phyloP scores from a whole-genome alignment of 164 flowering plant genomes.

The Stephania japonica region DNA sequence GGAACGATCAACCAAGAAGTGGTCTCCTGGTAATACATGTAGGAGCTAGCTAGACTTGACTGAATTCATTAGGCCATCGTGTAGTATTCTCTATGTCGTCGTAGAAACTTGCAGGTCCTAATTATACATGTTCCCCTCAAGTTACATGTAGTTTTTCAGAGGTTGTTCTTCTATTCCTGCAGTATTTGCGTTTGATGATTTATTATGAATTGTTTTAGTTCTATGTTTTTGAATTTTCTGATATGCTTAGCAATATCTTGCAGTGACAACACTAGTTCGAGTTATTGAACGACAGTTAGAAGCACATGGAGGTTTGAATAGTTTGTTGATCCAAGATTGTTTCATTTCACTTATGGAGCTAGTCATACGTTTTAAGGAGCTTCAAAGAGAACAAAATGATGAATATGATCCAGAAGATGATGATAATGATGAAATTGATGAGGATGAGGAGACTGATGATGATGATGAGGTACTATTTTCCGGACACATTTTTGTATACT shows the following conservation, averaged over 20 bases:
- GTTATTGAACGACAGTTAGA: conserved; percentile 46
- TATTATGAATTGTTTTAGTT: not conserved
- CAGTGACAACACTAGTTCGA: conserved; percentile 51
- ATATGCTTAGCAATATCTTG: conserved; percentile 6
- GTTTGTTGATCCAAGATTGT: conserved; percentile 33
- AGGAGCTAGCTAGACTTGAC: not conserved
- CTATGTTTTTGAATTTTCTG: not conserved
- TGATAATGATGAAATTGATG: conserved; percentile 27
- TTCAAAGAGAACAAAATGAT: conserved; percentile 29
- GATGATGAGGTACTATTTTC: conserved; percentile 38
- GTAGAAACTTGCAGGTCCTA: no score
- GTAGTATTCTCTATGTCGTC: no score
- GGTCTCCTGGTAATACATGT: not conserved
- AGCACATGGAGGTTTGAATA: conserved; percentile 16
- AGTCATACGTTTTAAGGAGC: conserved; percentile 42
- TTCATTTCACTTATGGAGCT: conserved; percentile 50
- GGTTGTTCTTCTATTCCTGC: not conserved
- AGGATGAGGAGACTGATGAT: conserved; percentile 25
- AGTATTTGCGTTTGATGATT: not conserved
- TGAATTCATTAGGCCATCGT: no score
- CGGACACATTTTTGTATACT: conserved; percentile 1
- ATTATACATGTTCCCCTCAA: no score
- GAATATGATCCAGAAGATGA: conserved; percentile 29
- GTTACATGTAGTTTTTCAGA: not conserved
- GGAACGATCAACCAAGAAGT: not conserved